Evolutionary conservation across 306 rosid genomes (phyloP), one percentile per base, ranked within the genome.

Genomic region (Lupinus albus): DNA sequence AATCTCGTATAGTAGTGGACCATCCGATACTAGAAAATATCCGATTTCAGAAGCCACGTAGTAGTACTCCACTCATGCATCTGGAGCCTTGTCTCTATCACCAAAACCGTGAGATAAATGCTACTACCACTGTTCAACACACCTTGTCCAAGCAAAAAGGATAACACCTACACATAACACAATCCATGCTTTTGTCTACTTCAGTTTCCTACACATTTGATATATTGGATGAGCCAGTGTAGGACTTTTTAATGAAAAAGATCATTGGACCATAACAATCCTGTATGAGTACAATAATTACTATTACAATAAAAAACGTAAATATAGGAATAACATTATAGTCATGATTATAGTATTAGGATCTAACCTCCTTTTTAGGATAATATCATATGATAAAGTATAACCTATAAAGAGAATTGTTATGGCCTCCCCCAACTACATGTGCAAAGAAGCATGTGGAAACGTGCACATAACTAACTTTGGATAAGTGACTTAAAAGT

Each of bases 381-480:
- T 45, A n/a, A 76, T 61, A 67, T 53, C 8, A 46, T 2, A 52
- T 1, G 18, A 61, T 46, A 35, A 53, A 61, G 16, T 20, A 20
- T 6, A 11, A 44, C n/a, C 44, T 16, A 21, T 47, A 30, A 60
- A 35, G 16, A 60, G 25, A 61, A 75, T 65, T 17, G 11, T 6
- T 32, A 41, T 16, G 52, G 62, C 16, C 62, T 50, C 68, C 60
- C 60, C 65, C 75, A 35, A 67, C 72, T 76, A 79, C 82, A 81
- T 80, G 84, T 76, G n/a, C 78, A 67, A 68, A 78, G n/a, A n/a
- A n/a, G n/a, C n/a, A n/a, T n/a, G n/a, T n/a, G n/a, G n/a, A n/a
- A 83, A 86, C 88, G 88, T 86, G 89, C 84, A 84, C 85, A 72
- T 86, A 80, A 82, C 88, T 79, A 78, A 76, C 87, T 85, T 79